Evolutionary conservation across 1,139 yeast genomes (phyloP).

Genomic region (Candida dubliniensis): DNA sequence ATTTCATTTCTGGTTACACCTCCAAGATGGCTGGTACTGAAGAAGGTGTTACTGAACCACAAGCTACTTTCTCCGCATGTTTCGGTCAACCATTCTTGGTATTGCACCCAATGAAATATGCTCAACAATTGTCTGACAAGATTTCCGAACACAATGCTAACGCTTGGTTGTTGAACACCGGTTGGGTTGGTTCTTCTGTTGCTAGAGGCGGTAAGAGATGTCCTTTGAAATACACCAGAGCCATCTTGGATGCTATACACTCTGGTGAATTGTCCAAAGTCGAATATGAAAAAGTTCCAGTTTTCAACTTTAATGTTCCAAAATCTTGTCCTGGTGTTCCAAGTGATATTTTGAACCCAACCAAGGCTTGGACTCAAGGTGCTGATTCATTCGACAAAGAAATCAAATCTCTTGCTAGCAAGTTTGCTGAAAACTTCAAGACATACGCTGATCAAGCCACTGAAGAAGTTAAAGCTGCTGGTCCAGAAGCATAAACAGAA

Average conservation of each 20-base stretch:
- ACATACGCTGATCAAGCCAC: constrained; percentile 85
- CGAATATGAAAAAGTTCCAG: constrained; percentile 81
- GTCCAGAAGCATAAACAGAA: constrained; percentile 58
- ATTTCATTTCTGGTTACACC: constrained; percentile 97
- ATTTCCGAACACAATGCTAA: constrained; percentile 84
- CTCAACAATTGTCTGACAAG: constrained; percentile 94
- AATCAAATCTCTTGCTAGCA: constrained; percentile 69
- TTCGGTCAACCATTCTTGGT: constrained; percentile 99
- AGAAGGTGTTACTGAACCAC: constrained; percentile 98
- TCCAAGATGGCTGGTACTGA: constrained; percentile 99
- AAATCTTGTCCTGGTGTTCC: constrained; percentile 83
- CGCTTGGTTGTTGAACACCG: constrained; percentile 97
- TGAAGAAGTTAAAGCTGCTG: constrained; percentile 87
- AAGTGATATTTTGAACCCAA: constrained; percentile 80
- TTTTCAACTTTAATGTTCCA: constrained; percentile 88
- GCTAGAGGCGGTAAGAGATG: constrained; percentile 96
- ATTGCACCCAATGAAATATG: constrained; percentile 97
- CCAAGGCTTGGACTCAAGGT: constrained; percentile 80
- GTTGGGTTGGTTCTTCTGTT: constrained; percentile 97
- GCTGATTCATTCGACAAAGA: constrained; percentile 64
- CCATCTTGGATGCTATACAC: constrained; percentile 92
- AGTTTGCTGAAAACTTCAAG: constrained; percentile 84
- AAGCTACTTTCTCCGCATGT: constrained; percentile 97
- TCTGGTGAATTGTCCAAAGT: constrained; percentile 81
- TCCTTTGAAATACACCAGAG: constrained; percentile 96